phyloP scores from a whole-genome alignment of 345 rosid species.

The Eutrema heterophyllum region DNA sequence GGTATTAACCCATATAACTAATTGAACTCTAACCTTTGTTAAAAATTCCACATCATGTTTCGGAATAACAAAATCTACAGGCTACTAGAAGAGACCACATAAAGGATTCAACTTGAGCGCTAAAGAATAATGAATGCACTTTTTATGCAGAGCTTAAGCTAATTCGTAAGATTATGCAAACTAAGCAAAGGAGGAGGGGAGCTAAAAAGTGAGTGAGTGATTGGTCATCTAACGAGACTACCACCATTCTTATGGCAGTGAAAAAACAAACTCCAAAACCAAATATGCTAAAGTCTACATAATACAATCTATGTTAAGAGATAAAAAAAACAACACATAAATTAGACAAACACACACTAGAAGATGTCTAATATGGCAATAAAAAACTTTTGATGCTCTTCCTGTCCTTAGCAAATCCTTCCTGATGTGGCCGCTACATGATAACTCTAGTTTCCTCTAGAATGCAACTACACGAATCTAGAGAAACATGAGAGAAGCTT shows the following conservation, averaged over 20 bases:
- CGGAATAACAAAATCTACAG: background rate
- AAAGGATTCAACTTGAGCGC: background rate
- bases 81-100: background rate
- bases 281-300: constrained; percentile 32
- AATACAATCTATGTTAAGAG: constrained; percentile 29
- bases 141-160: constrained; percentile 6
- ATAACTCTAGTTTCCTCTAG: constrained; percentile 30
- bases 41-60: background rate
- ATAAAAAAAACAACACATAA: constrained; percentile 15
- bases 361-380: background rate
- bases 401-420: constrained; percentile 31
- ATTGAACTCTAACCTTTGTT: background rate
- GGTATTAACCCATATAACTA: background rate
- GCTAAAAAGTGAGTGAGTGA: background rate
- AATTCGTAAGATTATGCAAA: constrained; percentile 3
- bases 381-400: constrained; percentile 10
- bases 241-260: constrained; percentile 15
- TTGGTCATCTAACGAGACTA: constrained; percentile 13
- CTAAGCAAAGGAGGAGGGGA: constrained; percentile 2
- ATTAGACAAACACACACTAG: constrained; percentile 16
- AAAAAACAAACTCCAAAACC: constrained; percentile 20
- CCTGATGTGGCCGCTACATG: constrained; percentile 31
- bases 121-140: background rate
- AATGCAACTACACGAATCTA: constrained; percentile 30
- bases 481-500: constrained; percentile 25